Conservation (phyloP, 805 yeast genomes). For the Lipomyces chichibuensis region DNA sequence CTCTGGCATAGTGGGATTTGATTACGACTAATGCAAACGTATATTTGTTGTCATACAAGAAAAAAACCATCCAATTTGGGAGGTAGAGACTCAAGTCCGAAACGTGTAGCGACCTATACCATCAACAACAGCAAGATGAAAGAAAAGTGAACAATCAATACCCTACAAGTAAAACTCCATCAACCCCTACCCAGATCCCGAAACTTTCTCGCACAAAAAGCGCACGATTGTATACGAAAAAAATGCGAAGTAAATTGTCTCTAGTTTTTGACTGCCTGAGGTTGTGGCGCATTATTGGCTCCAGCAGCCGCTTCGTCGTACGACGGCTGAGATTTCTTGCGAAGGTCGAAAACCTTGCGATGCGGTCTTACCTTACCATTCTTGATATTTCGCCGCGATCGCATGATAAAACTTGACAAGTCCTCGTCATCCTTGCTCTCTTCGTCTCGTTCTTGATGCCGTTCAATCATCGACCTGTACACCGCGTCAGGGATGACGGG, state of each 20-base stretch:
- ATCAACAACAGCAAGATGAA: not conserved
- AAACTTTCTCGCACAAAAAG: not conserved
- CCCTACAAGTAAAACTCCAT: not conserved
- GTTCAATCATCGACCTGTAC: slow-evolving; percentile 52
- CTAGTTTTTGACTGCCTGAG: slow-evolving; percentile 14
- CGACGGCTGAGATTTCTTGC: slow-evolving; percentile 13
- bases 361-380: slow-evolving; percentile 25
- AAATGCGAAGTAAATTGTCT: not conserved
- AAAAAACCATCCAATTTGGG: not conserved
- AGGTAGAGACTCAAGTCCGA: not conserved
- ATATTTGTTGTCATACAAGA: not conserved
- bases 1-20: too few relatives aligned
- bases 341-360: slow-evolving; percentile 28
- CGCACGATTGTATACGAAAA: not conserved
- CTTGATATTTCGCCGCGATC: slow-evolving; percentile 32
- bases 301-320: not conserved
- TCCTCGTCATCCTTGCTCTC: slow-evolving; percentile 34
- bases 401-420: slow-evolving; percentile 29
- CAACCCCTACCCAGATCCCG: not conserved
- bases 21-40: not conserved
- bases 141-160: not conserved
- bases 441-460: slow-evolving; percentile 23
- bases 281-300: not conserved
- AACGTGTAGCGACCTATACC: not conserved
- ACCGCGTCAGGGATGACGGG: slow-evolving; percentile 61